Evolutionary conservation across 495 filamentous ascomycete species (phyloP), one percentile per base, ranked within the genome.

Genomic region (Lasiosphaeria hispida): DNA sequence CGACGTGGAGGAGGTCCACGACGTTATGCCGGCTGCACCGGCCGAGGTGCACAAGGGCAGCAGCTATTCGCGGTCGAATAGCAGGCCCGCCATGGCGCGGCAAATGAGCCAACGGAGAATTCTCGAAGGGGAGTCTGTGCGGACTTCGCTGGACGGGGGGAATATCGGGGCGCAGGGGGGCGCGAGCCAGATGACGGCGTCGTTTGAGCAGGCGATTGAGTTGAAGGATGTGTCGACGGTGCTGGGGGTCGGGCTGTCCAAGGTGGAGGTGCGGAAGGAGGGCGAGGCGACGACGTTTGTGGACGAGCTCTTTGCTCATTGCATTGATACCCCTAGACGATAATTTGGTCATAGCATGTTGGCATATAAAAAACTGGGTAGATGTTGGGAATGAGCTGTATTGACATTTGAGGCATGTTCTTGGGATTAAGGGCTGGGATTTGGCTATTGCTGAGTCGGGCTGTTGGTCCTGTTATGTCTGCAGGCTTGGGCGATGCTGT

Each of bases 261-360:
- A 42, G 7, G 63, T 61, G n/a, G 63, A 63, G 40, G 68, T 64
- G 4, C 60, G 45, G 13, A 69, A 62, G 43, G 62, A 58, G 15
- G 51, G 50, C n/a, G 68, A 75, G 10, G 52, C 62, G 10, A 65
- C 57, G 45, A 76, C 71, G 39, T 75, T 77, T 53, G 74, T 74
- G 14, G 74, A 77, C 23, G 72, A 75, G 41, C 53, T 77, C 23
- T 70, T 76, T 50, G 58, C 63, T 6, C 53, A 55, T 17, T 72
- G 72, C 52, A 57, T 76, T 30, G 63, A 68, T 50, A 61, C 53
- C 40, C 58, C 56, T 37, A 59, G 57, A 55, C 54, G 54, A 13
- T 48, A 7, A 8, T 10, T 44, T 8, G 39, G 7, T 3, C 17
- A 11, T 45, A 7, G 42, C 9, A 30, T 30, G 10, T 7, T 23